Percentiles rank a stretch among this genome's conserved stretches.
phyloP scores from a whole-genome alignment of 768 basidiomycete species.

The Imleria badia region DNA sequence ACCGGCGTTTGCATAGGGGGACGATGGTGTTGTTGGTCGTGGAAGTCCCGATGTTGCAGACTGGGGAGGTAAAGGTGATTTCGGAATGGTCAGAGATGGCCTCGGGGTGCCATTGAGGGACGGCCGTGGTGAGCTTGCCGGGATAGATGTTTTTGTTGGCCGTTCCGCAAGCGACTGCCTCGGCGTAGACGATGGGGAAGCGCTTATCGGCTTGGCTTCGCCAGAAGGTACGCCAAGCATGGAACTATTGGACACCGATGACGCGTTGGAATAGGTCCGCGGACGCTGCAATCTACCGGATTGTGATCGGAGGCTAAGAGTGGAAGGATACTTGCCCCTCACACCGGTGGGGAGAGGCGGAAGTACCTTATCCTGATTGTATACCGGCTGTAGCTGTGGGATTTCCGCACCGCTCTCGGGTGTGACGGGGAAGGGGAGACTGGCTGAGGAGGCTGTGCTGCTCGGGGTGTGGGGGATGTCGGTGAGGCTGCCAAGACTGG shows the following conservation, averaged over 20 bases:
- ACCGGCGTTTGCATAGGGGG: background rate
- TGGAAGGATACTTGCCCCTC: slow-evolving; percentile 23
- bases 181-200: slow-evolving; percentile 12
- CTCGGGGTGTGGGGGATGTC: slow-evolving; percentile 30
- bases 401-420: slow-evolving; percentile 25
- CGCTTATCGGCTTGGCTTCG: slow-evolving; percentile 7
- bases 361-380: slow-evolving; percentile 31
- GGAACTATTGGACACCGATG: slow-evolving; percentile 24
- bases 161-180: slow-evolving; percentile 12
- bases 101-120: slow-evolving; percentile 21
- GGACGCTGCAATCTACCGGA: slow-evolving; percentile 20
- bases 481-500: slow-evolving; percentile 25
- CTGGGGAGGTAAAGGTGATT: slow-evolving; percentile 17
- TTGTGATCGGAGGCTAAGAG: slow-evolving; percentile 14
- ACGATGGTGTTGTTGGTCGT: slow-evolving; percentile 20
- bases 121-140: slow-evolving; percentile 12
- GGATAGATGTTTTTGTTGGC: slow-evolving; percentile 8
- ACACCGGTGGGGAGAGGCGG: slow-evolving; percentile 28
- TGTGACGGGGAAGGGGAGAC: slow-evolving; percentile 31
- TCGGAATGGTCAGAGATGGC: slow-evolving; percentile 29
- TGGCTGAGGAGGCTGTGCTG: slow-evolving; percentile 31
- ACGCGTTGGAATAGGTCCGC: slow-evolving; percentile 37
- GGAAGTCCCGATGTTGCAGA: slow-evolving; percentile 19
- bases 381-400: background rate
- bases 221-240: slow-evolving; percentile 3